Conservation (phyloP, 164 flowering plant species). For the Vitis rotundifolia region DNA sequence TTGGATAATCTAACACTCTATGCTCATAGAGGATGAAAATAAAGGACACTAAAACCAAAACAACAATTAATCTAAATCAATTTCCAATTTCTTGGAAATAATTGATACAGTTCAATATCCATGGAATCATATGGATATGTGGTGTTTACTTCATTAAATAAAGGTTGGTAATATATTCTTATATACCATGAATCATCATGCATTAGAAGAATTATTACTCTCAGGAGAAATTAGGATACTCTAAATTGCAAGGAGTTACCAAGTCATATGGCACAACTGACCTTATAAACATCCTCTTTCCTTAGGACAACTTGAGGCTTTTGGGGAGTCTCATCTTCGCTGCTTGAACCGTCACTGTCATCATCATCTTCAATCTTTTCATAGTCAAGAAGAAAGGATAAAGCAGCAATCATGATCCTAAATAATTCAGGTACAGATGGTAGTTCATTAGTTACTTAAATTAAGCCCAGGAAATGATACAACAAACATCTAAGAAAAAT, state of each 20-base stretch:
- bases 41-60: slow-evolving; percentile 7
- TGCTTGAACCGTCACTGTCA: slow-evolving; percentile 72
- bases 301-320: slow-evolving; percentile 52
- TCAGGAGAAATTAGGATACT: too few species aligned
- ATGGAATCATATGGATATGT: neutral
- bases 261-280: slow-evolving; percentile 13
- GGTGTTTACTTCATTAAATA: too few species aligned
- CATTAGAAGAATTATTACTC: too few species aligned
- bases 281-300: slow-evolving; percentile 83
- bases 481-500: neutral
- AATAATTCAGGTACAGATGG: neutral
- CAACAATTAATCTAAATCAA: neutral
- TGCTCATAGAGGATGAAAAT: too few species aligned
- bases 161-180: too few species aligned
- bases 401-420: slow-evolving; percentile 85
- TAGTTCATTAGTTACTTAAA: neutral
- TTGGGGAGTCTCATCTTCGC: slow-evolving; percentile 67
- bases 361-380: slow-evolving; percentile 70
- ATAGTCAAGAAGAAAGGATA: slow-evolving; percentile 84
- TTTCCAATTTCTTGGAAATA: neutral
- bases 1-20: too few species aligned
- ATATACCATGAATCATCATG: too few species aligned
- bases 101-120: neutral
- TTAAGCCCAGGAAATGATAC: neutral
- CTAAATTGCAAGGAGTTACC: neutral